Evolutionary conservation across 2,329 filamentous ascomycete genomes (phyloP), one percentile per base, ranked within the genome.

Genomic region (Neofusicoccum ribis): DNA sequence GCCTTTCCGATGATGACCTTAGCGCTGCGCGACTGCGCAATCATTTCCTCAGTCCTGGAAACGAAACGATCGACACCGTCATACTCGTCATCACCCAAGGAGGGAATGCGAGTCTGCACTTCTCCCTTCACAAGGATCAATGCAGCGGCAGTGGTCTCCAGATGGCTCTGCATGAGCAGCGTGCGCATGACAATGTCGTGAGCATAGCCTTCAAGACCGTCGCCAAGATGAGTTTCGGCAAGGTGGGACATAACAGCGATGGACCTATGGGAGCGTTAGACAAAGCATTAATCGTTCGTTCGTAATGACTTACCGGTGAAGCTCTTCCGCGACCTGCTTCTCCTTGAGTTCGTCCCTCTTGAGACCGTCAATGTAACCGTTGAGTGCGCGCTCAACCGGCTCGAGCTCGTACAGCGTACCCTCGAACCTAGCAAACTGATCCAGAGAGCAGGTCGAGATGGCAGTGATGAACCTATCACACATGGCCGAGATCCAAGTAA

Each of bases 181-280:
- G 90, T 86, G 68, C 87, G 88, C 89, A 94, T 94, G 71, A 93
- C 87, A 39, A 93, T 80, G 70, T 93, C 88, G 72, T 93, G 90
- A 0, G 92, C 91, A 74, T 91, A 92, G 72, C 87, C 89, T 69
- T 90, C 87, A 8, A 92, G 80, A 50, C 86, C 88, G 61, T 84
- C 82, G 1, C 87, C 84, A 52, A 97, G 88, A 72, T 96, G 89
- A 23, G 93, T 88, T 73, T 94, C 91, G 9, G 88, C 89, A 14
- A 97, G 85, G 75, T 97, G 93, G n/a, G 87, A 86, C 84, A 97
- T 89, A 63, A 97, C 85, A 62, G 92, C 91, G 70, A 96, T 91
- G 6, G 91, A 94, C 5, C 69, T 69, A 34, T 66, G 59, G 31
- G 63, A 67, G 14, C 72, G 51, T 20, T 63, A 65, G 3, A 69